These are phyloP conservation scores for Pythium brachiatum DNA, from an alignment of 352 stramenopile genomes.

Conservation along the genomic window DNA sequence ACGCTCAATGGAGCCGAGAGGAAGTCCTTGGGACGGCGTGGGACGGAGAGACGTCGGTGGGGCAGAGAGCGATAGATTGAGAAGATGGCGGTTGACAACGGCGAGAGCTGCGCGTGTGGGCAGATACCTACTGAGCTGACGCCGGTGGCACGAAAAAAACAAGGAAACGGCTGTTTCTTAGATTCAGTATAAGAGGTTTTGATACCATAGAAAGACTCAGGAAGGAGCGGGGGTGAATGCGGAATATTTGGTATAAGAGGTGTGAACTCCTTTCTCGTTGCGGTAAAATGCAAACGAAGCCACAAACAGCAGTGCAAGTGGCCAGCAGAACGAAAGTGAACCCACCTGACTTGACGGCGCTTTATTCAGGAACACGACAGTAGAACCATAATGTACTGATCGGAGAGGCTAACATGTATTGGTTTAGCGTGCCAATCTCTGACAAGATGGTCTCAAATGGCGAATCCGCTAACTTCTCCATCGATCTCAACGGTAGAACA, in stretches of 20 bases:
- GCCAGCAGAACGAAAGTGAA: slow-evolving; percentile 3
- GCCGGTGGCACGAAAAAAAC: slow-evolving; percentile 6
- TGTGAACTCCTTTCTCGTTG: neutral
- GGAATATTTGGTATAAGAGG: neutral
- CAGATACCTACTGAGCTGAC: slow-evolving; percentile 1
- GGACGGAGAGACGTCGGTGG: neutral
- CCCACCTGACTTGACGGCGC: slow-evolving; percentile 2
- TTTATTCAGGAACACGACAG: neutral
- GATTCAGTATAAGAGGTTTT: slow-evolving; percentile 19
- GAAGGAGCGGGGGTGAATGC: neutral
- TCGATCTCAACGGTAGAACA: neutral
- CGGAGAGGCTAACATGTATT: neutral
- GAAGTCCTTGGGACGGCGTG: too few species aligned
- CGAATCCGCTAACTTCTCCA: neutral
- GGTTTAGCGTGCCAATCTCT: neutral
- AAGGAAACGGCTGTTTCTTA: slow-evolving; percentile 20
- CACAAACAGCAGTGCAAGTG: neutral
- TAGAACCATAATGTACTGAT: neutral
- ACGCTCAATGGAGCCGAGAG: too few species aligned
- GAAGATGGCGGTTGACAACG: slow-evolving; percentile 19
- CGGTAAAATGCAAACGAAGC: slow-evolving; percentile 2
- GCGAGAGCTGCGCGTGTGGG: neutral
- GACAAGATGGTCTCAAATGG: too few species aligned
- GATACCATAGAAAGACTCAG: neutral
- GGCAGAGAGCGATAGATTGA: neutral